phyloP scores from a whole-genome alignment of 345 rosid species.

The Populus euphratica region DNA sequence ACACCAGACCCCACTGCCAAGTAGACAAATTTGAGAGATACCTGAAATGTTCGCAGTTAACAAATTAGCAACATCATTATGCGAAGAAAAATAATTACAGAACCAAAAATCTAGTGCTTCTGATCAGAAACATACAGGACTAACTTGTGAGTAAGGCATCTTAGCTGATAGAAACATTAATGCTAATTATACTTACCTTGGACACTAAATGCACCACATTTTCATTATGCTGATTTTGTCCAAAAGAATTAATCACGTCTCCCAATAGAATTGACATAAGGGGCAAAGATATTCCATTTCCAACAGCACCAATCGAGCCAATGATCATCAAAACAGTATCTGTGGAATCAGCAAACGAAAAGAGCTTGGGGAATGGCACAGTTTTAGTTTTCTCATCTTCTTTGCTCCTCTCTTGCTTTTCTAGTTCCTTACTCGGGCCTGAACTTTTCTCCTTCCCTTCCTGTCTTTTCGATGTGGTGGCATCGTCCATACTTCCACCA shows the following conservation, averaged over 20 bases:
- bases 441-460: not conserved
- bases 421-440: not conserved
- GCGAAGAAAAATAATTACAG: not conserved
- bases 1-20: constrained; percentile 22
- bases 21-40: constrained; percentile 26
- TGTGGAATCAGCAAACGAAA: constrained; percentile 28
- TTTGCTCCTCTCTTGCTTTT: not conserved
- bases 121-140: too few species aligned
- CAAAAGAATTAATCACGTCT: constrained; percentile 22
- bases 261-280: constrained; percentile 26
- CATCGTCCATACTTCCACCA: not conserved
- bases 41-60: constrained; percentile 1
- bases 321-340: constrained; percentile 24
- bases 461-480: not conserved
- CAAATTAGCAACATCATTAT: not conserved
- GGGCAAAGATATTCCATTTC: constrained; percentile 24
- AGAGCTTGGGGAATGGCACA: constrained; percentile 32
- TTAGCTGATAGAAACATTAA: too few species aligned
- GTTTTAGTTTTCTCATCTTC: constrained; percentile 12
- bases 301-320: constrained; percentile 31
- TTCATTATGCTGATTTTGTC: constrained; percentile 5
- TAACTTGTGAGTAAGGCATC: too few species aligned
- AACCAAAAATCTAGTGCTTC: not conserved
- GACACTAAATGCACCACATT: constrained; percentile 19
- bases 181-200: constrained; percentile 14